Percentiles rank a stretch among this genome's conserved stretches.
phyloP scores from a whole-genome alignment of 306 rosid genomes.

The Canavalia gladiata region DNA sequence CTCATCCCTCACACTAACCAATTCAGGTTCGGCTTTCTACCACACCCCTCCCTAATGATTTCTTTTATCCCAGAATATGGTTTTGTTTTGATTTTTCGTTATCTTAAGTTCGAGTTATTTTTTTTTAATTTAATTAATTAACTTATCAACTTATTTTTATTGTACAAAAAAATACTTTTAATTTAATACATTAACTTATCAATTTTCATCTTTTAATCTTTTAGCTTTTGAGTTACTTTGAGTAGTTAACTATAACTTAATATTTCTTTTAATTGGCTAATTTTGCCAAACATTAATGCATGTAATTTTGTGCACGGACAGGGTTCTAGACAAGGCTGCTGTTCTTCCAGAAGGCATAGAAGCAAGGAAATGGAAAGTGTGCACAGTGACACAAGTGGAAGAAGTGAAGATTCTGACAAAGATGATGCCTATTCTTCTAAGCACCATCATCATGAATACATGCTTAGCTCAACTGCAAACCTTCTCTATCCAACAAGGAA shows the following conservation, averaged over 20 bases:
- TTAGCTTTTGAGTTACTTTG: too few relatives aligned
- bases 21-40: slow-evolving; percentile 44
- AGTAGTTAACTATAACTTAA: too few relatives aligned
- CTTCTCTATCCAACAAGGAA: slow-evolving; percentile 64
- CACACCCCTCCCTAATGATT: not conserved
- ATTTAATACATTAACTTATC: too few relatives aligned
- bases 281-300: not conserved
- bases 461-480: slow-evolving; percentile 70
- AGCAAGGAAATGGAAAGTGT: slow-evolving; percentile 57
- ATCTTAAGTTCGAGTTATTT: not conserved
- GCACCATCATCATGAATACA: slow-evolving; percentile 69
- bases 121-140: too few relatives aligned
- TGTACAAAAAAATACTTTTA: too few relatives aligned
- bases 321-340: slow-evolving; percentile 69
- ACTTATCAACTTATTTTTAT: too few relatives aligned
- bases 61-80: not conserved
- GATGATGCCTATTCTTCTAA: slow-evolving; percentile 69
- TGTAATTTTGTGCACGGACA: slow-evolving; percentile 38
- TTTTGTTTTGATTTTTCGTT: not conserved
- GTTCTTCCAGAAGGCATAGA: slow-evolving; percentile 44
- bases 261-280: too few relatives aligned
- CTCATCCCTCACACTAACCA: slow-evolving; percentile 53
- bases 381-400: slow-evolving; percentile 62
- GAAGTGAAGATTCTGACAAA: slow-evolving; percentile 71
- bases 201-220: too few relatives aligned